Conservation (phyloP, 2,329 filamentous ascomycete species). For the Colletotrichum ledebouriae region DNA sequence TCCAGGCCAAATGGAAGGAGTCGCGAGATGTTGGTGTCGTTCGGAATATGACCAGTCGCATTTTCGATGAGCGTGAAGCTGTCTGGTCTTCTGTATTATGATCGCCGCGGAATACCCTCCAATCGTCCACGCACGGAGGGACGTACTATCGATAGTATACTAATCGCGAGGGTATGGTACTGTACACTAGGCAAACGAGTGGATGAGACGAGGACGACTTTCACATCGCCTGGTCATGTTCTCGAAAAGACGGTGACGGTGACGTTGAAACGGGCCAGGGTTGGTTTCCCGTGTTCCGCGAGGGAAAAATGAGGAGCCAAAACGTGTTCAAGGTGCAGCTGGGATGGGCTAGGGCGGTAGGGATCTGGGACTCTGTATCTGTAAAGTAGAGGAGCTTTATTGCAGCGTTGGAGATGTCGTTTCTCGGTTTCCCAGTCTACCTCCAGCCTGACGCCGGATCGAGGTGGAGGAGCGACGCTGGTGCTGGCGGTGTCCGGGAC, state of each 20-base stretch:
- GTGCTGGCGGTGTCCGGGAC: conserved; percentile 33
- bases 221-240: conserved; percentile 22
- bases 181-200: conserved; percentile 12
- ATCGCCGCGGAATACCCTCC: conserved; percentile 25
- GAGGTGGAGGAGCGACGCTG: conserved; percentile 6
- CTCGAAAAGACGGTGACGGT: conserved; percentile 43
- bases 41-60: conserved; percentile 32
- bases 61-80: conserved; percentile 26
- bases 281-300: conserved; percentile 38
- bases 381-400: conserved; percentile 13
- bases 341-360: conserved; percentile 28
- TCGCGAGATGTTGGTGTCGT: background rate
- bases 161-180: background rate
- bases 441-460: background rate
- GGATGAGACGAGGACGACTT: conserved; percentile 36
- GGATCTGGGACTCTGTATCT: background rate
- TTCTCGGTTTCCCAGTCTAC: conserved; percentile 12
- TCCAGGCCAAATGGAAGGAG: conserved; percentile 4
- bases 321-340: conserved; percentile 38
- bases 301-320: conserved; percentile 40
- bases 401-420: conserved; percentile 19
- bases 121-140: conserved; percentile 1
- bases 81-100: conserved; percentile 28
- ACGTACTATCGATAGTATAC: conserved; percentile 2
- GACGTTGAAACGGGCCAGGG: conserved; percentile 38